Evolutionary conservation across 2,329 filamentous ascomycete genomes (phyloP).

Genomic region (Trichoderma sp.): DNA sequence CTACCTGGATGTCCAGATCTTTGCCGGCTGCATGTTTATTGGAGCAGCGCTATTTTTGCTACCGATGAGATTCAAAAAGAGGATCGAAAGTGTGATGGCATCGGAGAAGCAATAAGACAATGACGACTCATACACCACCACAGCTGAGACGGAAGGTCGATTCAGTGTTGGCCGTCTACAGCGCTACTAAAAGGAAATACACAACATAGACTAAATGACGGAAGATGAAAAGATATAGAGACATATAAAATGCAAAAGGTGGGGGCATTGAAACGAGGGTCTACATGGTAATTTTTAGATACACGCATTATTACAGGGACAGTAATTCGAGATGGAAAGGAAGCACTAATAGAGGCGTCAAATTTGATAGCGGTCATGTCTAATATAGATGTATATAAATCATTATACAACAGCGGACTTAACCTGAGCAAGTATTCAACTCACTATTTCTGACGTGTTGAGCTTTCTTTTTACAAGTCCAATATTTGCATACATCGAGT

Average conservation of each 20-base stretch:
- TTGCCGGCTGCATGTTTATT: slow-evolving; percentile 11
- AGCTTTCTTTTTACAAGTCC: not conserved
- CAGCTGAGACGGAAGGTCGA: not conserved
- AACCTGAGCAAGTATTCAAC: not conserved
- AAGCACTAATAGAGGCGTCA: not conserved
- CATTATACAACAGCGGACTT: not conserved
- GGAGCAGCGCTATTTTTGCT: not conserved
- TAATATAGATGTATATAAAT: not conserved
- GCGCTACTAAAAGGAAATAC: not conserved
- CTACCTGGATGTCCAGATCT: slow-evolving; percentile 12
- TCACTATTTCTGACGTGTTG: not conserved
- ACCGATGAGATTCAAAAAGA: slow-evolving; percentile 4
- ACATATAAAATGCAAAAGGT: not conserved
- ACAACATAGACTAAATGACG: not conserved
- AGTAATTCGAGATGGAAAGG: not conserved
- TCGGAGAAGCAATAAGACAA: not conserved
- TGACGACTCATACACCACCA: not conserved
- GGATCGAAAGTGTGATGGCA: not conserved
- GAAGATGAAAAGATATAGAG: not conserved
- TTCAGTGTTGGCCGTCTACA: not conserved
- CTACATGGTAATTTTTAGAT: not conserved
- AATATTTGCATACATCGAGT: not conserved
- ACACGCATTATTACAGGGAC: not conserved
- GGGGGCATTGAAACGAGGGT: not conserved
- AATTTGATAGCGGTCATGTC: not conserved